Conservation (phyloP, 2,329 filamentous ascomycete species). For the Cryoendolithus antarcticus region DNA sequence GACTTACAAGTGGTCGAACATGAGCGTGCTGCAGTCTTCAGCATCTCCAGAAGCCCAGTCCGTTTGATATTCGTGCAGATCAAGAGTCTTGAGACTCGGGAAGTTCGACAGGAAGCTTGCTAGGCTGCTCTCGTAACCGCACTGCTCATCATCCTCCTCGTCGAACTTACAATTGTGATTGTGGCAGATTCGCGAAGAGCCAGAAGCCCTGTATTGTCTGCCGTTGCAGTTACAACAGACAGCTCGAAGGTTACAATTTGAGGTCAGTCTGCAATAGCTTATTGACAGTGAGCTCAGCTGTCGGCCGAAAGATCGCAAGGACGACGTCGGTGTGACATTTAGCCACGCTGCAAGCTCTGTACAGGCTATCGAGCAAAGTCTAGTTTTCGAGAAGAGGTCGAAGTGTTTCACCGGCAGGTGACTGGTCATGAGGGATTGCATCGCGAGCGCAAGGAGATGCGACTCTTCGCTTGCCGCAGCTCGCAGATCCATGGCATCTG, state of each 20-base stretch:
- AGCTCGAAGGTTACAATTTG: not conserved
- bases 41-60: not conserved
- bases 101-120: not conserved
- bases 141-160: slow-evolving; percentile 1
- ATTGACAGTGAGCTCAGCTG: not conserved
- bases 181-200: not conserved
- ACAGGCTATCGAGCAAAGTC: not conserved
- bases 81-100: not conserved
- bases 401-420: not conserved
- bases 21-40: not conserved
- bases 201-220: not conserved
- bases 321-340: not conserved
- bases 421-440: not conserved
- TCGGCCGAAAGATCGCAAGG: not conserved
- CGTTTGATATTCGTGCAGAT: not conserved
- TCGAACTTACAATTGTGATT: not conserved
- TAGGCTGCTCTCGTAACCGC: not conserved
- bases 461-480: not conserved
- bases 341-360: not conserved
- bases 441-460: not conserved
- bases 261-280: not conserved
- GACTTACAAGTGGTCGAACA: no score
- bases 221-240: not conserved
- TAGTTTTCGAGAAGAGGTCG: not conserved
- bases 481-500: not conserved